Evolutionary conservation across 1,284 basidiomycete species (phyloP).

Genomic region (Coriolopsis trogii): DNA sequence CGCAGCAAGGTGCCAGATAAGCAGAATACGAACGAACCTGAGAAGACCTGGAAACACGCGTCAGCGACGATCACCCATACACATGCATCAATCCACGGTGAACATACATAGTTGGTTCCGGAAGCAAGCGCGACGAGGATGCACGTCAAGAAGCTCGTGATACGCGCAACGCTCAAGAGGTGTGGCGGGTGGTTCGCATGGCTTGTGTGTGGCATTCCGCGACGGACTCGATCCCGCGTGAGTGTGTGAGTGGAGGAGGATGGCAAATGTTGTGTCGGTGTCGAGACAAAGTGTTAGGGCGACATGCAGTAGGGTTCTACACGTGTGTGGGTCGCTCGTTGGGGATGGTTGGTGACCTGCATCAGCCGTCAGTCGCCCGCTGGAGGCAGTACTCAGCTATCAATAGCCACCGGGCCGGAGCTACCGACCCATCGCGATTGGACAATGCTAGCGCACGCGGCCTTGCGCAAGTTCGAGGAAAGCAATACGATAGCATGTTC

Average conservation of each 20-base stretch:
- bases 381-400: too few relatives aligned
- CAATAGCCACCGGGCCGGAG: too few relatives aligned
- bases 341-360: too few relatives aligned
- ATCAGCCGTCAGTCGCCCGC: too few relatives aligned
- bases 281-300: background rate
- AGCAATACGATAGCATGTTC: background rate
- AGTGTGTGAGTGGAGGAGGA: background rate
- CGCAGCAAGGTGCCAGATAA: background rate
- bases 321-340: background rate
- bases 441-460: background rate
- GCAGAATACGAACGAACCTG: conserved; percentile 25
- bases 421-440: too few relatives aligned
- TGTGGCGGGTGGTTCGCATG: conserved; percentile 31
- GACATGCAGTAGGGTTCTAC: background rate
- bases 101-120: conserved; percentile 72
- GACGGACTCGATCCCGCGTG: background rate
- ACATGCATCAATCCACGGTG: background rate
- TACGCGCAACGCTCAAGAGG: conserved; percentile 43
- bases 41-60: conserved; percentile 49
- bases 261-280: background rate
- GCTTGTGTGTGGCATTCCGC: conserved; percentile 20
- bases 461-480: background rate
- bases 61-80: background rate
- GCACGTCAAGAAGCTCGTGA: conserved; percentile 54
- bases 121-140: conserved; percentile 61